A percentile compares a stretch with the other conserved stretches of the same genome.
phyloP scores from a whole-genome alignment of 371 early-diverging fungal species.

The Haplosporangium sp. region DNA sequence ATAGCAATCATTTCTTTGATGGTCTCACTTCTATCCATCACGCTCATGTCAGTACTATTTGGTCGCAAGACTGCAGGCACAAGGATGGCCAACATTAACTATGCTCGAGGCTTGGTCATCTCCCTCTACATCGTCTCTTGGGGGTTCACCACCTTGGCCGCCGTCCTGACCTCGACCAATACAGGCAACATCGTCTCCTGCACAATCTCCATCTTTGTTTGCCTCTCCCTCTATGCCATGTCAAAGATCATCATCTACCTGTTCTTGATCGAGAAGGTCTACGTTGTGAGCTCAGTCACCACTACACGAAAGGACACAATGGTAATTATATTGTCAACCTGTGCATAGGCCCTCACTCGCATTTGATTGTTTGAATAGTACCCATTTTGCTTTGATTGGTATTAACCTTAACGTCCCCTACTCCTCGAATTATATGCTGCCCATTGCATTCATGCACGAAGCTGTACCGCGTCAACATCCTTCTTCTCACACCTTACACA shows the following conservation, averaged over 20 bases:
- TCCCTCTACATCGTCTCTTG: slow-evolving; percentile 44
- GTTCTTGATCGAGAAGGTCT: slow-evolving; percentile 42
- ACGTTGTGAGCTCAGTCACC: slow-evolving; percentile 30
- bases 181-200: slow-evolving; percentile 38
- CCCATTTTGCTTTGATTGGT: background rate
- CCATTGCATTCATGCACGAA: slow-evolving; percentile 1
- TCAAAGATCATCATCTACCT: slow-evolving; percentile 45
- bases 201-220: slow-evolving; percentile 39
- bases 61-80: slow-evolving; percentile 42
- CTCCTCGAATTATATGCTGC: background rate
- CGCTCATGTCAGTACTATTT: slow-evolving; percentile 43
- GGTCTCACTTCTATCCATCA: slow-evolving; percentile 38
- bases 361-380: background rate
- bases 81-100: slow-evolving; percentile 33
- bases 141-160: slow-evolving; percentile 43
- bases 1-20: slow-evolving; percentile 32
- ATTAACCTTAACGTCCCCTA: background rate
- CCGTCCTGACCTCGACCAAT: slow-evolving; percentile 44
- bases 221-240: slow-evolving; percentile 37
- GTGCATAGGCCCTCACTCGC: slow-evolving; percentile 29
- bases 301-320: slow-evolving; percentile 24
- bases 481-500: slow-evolving; percentile 57
- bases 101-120: slow-evolving; percentile 40
- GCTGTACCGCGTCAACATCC: slow-evolving; percentile 58
- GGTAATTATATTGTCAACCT: slow-evolving; percentile 1